Evolutionary conservation across 2,329 filamentous ascomycete species (phyloP).

Genomic region (Exophiala dermatitidis): DNA sequence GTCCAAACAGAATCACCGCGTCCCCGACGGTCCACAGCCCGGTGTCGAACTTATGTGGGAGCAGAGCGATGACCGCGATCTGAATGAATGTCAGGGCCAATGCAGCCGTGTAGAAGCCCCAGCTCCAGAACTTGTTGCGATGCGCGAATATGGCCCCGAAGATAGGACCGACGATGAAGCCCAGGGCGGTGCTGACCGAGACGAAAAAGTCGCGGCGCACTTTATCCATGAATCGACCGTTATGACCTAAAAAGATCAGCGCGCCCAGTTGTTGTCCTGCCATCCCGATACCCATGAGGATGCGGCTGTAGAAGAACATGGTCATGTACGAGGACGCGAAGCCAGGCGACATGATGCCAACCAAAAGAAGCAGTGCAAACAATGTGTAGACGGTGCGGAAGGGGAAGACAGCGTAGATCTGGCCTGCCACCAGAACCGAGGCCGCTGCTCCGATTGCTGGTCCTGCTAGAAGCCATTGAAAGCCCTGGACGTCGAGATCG

Average conservation of each 20-base stretch:
- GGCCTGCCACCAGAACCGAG: constrained; percentile 11
- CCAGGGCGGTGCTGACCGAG: constrained; percentile 11
- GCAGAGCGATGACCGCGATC: constrained; percentile 8
- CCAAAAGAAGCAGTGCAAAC: constrained; percentile 9
- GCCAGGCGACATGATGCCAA: constrained; percentile 10
- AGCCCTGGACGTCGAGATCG: constrained; percentile 16
- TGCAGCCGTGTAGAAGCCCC: constrained; percentile 14
- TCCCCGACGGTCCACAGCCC: constrained; percentile 4
- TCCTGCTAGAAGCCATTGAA: constrained; percentile 17
- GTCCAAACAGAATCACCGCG: not conserved
- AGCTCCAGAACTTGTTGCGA: constrained; percentile 7
- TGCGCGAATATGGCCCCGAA: constrained; percentile 14
- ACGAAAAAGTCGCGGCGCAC: constrained; percentile 18
- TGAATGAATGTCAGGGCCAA: constrained; percentile 5
- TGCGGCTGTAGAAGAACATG: constrained; percentile 11
- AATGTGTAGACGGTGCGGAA: constrained; percentile 14
- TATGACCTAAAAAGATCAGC: constrained; percentile 14
- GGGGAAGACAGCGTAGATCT: constrained; percentile 16
- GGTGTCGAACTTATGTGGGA: constrained; percentile 10
- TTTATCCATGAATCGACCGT: constrained; percentile 15
- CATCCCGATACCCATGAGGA: constrained; percentile 13
- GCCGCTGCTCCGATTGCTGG: constrained; percentile 16
- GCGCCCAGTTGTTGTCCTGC: constrained; percentile 18
- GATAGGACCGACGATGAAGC: constrained; percentile 16
- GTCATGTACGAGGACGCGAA: constrained; percentile 10